Percentiles rank a stretch among this genome's conserved stretches.
phyloP scores from a whole-genome alignment of 1,139 yeast genomes.

The Suhomyces bokatorum region DNA sequence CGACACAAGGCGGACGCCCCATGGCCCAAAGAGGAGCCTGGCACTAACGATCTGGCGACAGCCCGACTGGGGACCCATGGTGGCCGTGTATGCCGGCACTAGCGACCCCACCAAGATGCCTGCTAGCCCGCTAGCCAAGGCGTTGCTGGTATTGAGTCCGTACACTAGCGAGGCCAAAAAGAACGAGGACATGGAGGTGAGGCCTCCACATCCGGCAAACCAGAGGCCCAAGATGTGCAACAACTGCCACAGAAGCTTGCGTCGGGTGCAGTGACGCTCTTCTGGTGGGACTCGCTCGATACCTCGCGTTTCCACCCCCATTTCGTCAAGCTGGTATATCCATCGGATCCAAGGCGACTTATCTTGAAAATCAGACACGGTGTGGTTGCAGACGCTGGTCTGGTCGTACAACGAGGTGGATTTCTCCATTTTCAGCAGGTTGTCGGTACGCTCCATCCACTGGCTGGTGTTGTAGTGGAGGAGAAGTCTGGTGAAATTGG shows the following conservation, averaged over 20 bases:
- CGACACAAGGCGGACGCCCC: conserved; percentile 40
- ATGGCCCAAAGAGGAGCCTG: conserved; percentile 39
- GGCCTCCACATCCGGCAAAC: conserved; percentile 44
- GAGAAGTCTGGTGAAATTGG: no score
- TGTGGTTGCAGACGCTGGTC: not conserved
- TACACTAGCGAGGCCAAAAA: conserved; percentile 35
- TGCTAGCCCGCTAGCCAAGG: conserved; percentile 34
- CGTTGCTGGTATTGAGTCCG: conserved; percentile 30
- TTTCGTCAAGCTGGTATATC: conserved; percentile 24
- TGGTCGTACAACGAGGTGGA: not conserved
- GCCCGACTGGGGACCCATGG: conserved; percentile 44
- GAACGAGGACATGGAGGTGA: conserved; percentile 43
- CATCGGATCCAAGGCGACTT: conserved; percentile 10
- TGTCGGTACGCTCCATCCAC: no score
- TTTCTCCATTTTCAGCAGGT: no score
- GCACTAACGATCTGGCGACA: conserved; percentile 46
- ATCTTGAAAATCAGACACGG: not conserved
- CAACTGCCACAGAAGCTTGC: conserved; percentile 15
- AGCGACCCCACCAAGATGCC: conserved; percentile 37
- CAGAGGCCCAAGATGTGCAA: conserved; percentile 30
- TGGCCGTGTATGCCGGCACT: conserved; percentile 41
- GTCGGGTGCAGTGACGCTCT: conserved; percentile 20
- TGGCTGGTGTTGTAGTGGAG: not conserved
- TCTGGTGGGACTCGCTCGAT: conserved; percentile 31
- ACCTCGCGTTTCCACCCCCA: conserved; percentile 35